Percentiles rank a stretch among this genome's conserved stretches.
These are phyloP conservation scores for Ophiosphaerella narmari DNA, from an alignment of 2,329 filamentous ascomycete species.

Conservation along the genomic window DNA sequence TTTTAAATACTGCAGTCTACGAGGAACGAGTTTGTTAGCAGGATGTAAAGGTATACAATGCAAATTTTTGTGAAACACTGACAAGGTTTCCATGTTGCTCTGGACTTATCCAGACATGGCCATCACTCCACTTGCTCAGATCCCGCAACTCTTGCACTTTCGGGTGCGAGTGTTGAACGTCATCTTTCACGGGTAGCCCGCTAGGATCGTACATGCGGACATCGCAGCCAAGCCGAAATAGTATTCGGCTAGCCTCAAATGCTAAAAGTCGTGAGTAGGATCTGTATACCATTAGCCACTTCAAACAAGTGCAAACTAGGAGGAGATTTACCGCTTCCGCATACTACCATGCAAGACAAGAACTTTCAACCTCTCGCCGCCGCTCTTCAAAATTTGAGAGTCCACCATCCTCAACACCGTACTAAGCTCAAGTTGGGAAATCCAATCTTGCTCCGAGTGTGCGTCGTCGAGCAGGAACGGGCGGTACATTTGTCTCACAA, in stretches of 20 bases:
- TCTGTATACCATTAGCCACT: conserved; percentile 33
- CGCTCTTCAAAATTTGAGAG: conserved; percentile 47
- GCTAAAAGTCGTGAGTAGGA: conserved; percentile 67
- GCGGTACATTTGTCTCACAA: conserved; percentile 57
- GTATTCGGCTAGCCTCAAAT: conserved; percentile 63
- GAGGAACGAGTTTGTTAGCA: conserved; percentile 1
- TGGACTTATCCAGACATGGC: conserved; percentile 67
- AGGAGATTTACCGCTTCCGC: conserved; percentile 47
- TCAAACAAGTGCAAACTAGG: neutral
- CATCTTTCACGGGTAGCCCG: conserved; percentile 66
- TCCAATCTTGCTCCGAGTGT: conserved; percentile 57
- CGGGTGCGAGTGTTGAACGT: conserved; percentile 59
- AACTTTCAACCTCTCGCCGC: conserved; percentile 56
- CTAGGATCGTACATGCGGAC: conserved; percentile 66
- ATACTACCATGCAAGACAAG: conserved; percentile 67
- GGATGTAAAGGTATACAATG: neutral
- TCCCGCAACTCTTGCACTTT: conserved; percentile 67
- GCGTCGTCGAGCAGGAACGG: conserved; percentile 59
- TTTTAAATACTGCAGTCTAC: conserved; percentile 69
- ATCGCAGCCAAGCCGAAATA: conserved; percentile 68
- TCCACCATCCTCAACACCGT: conserved; percentile 59
- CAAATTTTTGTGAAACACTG: conserved; percentile 12
- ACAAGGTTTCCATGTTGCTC: conserved; percentile 70
- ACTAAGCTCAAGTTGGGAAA: conserved; percentile 60
- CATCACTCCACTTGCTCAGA: conserved; percentile 67